These are phyloP conservation scores for Hymenotorrendiella dingleyae DNA, from an alignment of 2,329 filamentous ascomycete genomes.

Conservation along the genomic window DNA sequence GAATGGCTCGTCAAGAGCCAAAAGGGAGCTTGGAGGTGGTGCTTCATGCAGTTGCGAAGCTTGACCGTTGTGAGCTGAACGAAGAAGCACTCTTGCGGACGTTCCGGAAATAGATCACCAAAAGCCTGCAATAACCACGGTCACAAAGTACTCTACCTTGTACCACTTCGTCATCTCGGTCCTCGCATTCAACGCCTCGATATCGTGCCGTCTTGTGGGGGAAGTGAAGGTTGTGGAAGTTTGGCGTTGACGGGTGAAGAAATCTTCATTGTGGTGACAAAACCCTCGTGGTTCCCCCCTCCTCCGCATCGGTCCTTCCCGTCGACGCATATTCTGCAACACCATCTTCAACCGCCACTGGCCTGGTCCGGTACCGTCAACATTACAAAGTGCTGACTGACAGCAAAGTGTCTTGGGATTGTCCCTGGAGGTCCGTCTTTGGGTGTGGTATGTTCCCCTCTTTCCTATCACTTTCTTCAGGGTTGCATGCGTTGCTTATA, in stretches of 20 bases:
- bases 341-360: background rate
- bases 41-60: too few species aligned
- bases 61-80: too few species aligned
- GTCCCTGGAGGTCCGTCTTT: background rate
- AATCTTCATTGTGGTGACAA: background rate
- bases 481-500: background rate
- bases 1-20: too few species aligned
- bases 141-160: background rate
- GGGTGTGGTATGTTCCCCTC: background rate
- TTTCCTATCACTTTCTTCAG: background rate
- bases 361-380: background rate
- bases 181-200: slow-evolving; percentile 2
- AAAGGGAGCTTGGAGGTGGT: too few species aligned
- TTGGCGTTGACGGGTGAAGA: background rate
- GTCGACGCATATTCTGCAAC: background rate
- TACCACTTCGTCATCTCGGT: slow-evolving; percentile 3
- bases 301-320: background rate
- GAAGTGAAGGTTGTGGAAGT: background rate
- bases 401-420: background rate
- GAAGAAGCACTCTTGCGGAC: too few species aligned
- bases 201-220: background rate
- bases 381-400: background rate
- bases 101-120: too few species aligned
- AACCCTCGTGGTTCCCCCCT: background rate
- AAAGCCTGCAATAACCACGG: background rate